phyloP scores from a whole-genome alignment of 1,284 basidiomycete genomes.

The Rhodotorula glutinis region DNA sequence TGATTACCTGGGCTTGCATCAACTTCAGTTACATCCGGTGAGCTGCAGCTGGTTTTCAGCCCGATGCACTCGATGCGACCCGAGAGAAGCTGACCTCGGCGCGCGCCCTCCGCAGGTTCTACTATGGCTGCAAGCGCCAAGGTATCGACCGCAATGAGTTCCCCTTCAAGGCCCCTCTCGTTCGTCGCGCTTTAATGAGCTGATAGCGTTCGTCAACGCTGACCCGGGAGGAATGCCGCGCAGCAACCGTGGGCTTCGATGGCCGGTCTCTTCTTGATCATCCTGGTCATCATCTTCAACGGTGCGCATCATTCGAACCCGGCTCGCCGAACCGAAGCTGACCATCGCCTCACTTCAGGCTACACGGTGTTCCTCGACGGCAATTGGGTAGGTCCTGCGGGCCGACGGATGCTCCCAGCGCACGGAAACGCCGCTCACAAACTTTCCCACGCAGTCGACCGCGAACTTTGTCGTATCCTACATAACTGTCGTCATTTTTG shows the following conservation, averaged over 20 bases:
- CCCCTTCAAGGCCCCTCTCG: conserved; percentile 54
- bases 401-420: background rate
- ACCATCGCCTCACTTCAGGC: background rate
- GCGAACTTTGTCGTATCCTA: conserved; percentile 18
- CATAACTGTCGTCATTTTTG: conserved; percentile 13
- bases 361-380: conserved; percentile 31
- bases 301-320: background rate
- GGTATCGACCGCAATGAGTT: conserved; percentile 58
- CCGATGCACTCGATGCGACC: background rate
- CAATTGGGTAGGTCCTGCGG: conserved; percentile 12
- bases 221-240: background rate
- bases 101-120: conserved; percentile 57
- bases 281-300: conserved; percentile 34
- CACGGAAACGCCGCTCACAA: background rate
- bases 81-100: too few relatives aligned
- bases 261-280: conserved; percentile 25
- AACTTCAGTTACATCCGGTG: conserved; percentile 63
- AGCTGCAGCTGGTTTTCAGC: background rate
- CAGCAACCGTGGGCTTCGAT: conserved; percentile 47
- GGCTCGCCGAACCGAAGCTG: background rate
- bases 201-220: background rate
- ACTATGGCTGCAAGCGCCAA: conserved; percentile 41
- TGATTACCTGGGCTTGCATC: conserved; percentile 60
- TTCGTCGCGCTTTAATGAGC: background rate
- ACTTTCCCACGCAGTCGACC: background rate